Evolutionary conservation across 1,284 basidiomycete genomes (phyloP).

Genomic region (Cryptococcus floricola): DNA sequence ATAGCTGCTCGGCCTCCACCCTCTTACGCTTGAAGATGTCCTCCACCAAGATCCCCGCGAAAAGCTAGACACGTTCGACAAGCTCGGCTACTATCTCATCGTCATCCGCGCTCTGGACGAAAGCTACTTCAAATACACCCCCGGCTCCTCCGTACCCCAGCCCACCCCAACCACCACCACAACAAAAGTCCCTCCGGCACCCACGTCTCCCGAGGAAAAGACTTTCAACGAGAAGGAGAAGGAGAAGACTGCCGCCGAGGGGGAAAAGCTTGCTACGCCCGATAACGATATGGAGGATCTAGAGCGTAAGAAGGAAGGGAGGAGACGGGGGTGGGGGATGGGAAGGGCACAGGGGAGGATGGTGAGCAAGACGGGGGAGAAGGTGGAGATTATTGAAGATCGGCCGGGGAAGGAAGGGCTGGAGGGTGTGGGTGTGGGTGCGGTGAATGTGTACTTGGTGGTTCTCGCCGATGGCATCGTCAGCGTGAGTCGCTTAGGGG

Average conservation of each 20-base stretch:
- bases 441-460: slow-evolving; percentile 81
- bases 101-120: slow-evolving; percentile 81
- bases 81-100: slow-evolving; percentile 89
- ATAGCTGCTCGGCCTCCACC: slow-evolving; percentile 82
- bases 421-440: slow-evolving; percentile 63
- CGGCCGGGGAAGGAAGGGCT: slow-evolving; percentile 57
- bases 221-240: slow-evolving; percentile 6
- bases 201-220: neutral
- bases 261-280: neutral
- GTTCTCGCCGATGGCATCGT: slow-evolving; percentile 88
- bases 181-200: neutral
- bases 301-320: slow-evolving; percentile 24
- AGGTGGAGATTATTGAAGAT: slow-evolving; percentile 57
- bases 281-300: neutral
- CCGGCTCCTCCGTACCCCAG: slow-evolving; percentile 23
- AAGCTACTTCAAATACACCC: slow-evolving; percentile 57
- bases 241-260: neutral
- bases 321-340: slow-evolving; percentile 39
- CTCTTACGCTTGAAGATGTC: slow-evolving; percentile 91
- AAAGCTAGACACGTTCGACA: slow-evolving; percentile 84
- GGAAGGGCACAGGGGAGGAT: slow-evolving; percentile 32
- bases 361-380: slow-evolving; percentile 38
- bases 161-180: neutral
- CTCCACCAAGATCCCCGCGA: slow-evolving; percentile 90
- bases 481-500: slow-evolving; percentile 66